Base-by-base conservation (phyloP, 345 rosid species). In the Turritis glabra region DNA sequence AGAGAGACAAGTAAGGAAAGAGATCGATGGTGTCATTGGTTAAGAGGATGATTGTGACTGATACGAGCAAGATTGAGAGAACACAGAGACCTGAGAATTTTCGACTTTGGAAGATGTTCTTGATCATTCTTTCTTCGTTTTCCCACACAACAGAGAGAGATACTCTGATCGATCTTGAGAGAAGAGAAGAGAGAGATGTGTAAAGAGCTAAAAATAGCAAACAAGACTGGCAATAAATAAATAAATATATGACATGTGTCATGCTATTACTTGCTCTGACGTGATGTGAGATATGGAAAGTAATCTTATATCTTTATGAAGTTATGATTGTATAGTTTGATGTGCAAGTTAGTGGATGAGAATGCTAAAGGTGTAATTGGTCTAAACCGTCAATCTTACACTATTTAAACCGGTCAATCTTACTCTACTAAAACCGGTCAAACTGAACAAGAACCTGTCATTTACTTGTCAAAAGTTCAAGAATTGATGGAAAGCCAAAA, bases 31-130 rank as follows among this genome's bases (percentile, higher is more conserved):
- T 77, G 30, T 54, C 74, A 64, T 38, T 57, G 52, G 77, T 76
- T 15, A 90, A 33, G 78, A 90, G 69, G 40, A 89, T 44, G 69
- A 85, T 46, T 38, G 83, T 48, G 71, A 79, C 74, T 44, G 84
- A 79, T 17, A 83, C 29, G 44, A 89, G 83, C 43, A 89, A 47
- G 73, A 80, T 8, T 3, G 81, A 69, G 74, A 82, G 80, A 18
- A 79, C 59, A 74, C 85, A 72, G 30, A 89, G 65, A 81, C 71
- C 78, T 61, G 82, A 64, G 69, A 64, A 19, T 29, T 74, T 79
- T 1, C 76, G 46, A 53, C 71, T 65, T 56, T 69, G 48, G 17
- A 90, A 67, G 73, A 85, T 65, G 79, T 64, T 79, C 44, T 41
- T 77, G 72, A 48, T 64, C 67, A 33, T 69, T 75, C 23, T 29